Percentiles rank a stretch among this genome's conserved stretches.
These are phyloP conservation scores for Trypanosoma cruzi DNA, from an alignment of 208 protist species.

Conservation along the genomic window DNA sequence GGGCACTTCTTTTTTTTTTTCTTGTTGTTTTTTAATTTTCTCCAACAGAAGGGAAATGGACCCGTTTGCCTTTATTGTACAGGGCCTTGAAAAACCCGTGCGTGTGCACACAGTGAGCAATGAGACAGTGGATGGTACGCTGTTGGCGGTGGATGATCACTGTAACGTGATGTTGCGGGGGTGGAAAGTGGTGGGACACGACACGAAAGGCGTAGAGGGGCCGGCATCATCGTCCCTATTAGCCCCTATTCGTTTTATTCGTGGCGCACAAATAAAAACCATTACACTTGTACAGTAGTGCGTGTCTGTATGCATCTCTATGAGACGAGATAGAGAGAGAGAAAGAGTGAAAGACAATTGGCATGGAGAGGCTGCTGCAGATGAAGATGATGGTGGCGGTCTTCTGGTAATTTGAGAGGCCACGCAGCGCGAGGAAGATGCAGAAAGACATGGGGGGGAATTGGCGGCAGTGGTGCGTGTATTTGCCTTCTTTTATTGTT, in stretches of 20 bases:
- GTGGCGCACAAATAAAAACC: conserved; percentile 47
- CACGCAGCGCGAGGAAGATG: too few species aligned
- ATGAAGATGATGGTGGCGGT: too few species aligned
- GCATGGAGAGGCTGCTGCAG: too few species aligned
- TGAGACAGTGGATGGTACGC: conserved; percentile 35
- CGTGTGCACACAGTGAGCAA: conserved; percentile 34
- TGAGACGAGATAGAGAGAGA: neutral
- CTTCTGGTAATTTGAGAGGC: too few species aligned
- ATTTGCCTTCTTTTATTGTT: neutral
- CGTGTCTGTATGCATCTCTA: neutral
- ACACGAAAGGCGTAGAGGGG: neutral
- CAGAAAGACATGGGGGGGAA: neutral
- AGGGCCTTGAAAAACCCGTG: conserved; percentile 43
- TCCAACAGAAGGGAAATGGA: conserved; percentile 26
- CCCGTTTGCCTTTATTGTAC: conserved; percentile 55
- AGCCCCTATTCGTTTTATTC: conserved; percentile 49
- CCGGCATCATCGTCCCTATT: conserved; percentile 4
- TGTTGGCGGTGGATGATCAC: conserved; percentile 69
- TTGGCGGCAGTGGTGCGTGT: neutral
- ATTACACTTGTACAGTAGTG: conserved; percentile 26
- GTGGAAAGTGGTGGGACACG: conserved; percentile 32
- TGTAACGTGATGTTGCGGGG: conserved; percentile 62
- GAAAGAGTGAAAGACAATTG: neutral
- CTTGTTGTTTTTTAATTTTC: too few species aligned
- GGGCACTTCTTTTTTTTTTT: too few species aligned